Conservation (phyloP, 164 flowering plant species). For the Macadamia tetraphylla region DNA sequence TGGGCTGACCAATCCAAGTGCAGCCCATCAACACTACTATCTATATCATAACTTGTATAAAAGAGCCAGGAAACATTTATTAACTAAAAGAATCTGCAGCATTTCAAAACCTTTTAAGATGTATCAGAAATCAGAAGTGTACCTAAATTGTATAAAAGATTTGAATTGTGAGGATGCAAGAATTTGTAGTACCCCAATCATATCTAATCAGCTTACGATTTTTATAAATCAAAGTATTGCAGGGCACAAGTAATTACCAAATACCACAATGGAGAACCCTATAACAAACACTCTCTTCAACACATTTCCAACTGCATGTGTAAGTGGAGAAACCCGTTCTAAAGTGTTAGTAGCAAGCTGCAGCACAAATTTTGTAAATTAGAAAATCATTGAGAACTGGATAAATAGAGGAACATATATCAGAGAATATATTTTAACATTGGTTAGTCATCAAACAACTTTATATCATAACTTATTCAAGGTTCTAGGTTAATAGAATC, state of each 20-base stretch:
- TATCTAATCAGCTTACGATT: too few relatives aligned
- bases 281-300: constrained; percentile 59
- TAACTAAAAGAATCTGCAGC: too few relatives aligned
- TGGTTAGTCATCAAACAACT: too few relatives aligned
- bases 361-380: not conserved
- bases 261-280: constrained; percentile 58
- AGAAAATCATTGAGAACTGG: not conserved
- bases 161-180: too few relatives aligned
- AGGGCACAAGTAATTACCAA: constrained; percentile 30
- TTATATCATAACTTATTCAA: too few relatives aligned
- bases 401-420: not conserved
- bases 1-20: too few relatives aligned
- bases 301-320: constrained; percentile 68
- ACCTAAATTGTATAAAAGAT: not conserved
- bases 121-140: not conserved
- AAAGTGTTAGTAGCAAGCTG: constrained; percentile 64
- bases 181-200: too few relatives aligned
- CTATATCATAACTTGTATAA: not conserved
- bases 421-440: too few relatives aligned
- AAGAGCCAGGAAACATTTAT: not conserved
- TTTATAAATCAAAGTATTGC: not conserved
- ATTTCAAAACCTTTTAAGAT: not conserved
- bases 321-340: constrained; percentile 62
- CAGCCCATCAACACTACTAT: not conserved
- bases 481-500: too few relatives aligned